Evolutionary conservation across 176 grass and related monocot genomes (phyloP).

Genomic region (Hsuehochloa calcarea): DNA sequence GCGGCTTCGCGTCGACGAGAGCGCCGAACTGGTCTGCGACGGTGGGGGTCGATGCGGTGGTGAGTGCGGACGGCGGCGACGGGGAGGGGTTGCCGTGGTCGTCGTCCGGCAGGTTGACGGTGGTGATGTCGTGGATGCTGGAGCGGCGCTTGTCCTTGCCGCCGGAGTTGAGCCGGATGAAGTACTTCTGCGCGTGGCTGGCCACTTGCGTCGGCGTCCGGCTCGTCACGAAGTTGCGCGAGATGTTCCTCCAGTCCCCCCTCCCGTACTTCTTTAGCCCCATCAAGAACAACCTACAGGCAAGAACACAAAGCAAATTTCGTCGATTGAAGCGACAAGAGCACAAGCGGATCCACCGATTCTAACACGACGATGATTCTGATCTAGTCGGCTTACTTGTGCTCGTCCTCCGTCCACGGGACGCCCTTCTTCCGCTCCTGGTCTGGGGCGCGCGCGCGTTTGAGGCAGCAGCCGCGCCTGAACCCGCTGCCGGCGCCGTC

Average conservation of each 20-base stretch:
- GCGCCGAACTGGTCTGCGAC: constrained; percentile 40
- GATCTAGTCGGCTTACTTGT: constrained; percentile 52
- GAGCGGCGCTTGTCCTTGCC: constrained; percentile 95
- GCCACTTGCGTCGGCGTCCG: constrained; percentile 95
- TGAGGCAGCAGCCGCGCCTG: constrained; percentile 61
- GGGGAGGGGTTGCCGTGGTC: constrained; percentile 42
- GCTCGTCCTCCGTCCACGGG: constrained; percentile 97
- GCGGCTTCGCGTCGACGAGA: constrained; percentile 44
- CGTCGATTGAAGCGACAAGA: constrained; percentile 3
- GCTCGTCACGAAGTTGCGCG: constrained; percentile 83
- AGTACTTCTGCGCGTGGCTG: constrained; percentile 98
- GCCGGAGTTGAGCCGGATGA: constrained; percentile 78
- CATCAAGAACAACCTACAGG: constrained; percentile 72
- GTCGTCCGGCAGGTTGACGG: constrained; percentile 73
- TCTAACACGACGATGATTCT: not conserved
- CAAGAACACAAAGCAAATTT: constrained; percentile 4
- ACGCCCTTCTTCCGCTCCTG: constrained; percentile 98
- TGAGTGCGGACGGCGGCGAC: constrained; percentile 49
- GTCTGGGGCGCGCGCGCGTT: constrained; percentile 49
- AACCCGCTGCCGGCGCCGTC: constrained; percentile 40
- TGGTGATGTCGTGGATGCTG: constrained; percentile 99
- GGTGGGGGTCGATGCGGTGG: constrained; percentile 11
- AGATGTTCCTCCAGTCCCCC: constrained; percentile 98
- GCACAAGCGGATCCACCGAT: not conserved
- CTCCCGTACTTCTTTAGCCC: constrained; percentile 89